These are phyloP conservation scores for Wickerhamiella bombiphila DNA, from an alignment of 805 yeast genomes.

Conservation along the genomic window DNA sequence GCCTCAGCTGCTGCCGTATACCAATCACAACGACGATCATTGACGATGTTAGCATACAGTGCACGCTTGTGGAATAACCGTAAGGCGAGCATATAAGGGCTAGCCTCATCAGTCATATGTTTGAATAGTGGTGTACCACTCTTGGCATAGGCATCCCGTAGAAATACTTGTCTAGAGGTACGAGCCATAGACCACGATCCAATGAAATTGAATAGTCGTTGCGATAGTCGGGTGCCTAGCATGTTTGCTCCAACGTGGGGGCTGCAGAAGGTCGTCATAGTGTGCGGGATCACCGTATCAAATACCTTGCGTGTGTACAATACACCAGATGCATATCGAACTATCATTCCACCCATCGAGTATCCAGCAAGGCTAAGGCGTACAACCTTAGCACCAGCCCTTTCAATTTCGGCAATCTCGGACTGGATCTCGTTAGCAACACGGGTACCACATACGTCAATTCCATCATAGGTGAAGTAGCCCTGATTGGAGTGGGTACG, in stretches of 20 bases:
- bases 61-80: conserved; percentile 36
- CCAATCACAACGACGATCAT: conserved; percentile 72
- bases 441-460: conserved; percentile 68
- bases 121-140: conserved; percentile 38
- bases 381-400: conserved; percentile 29
- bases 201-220: conserved; percentile 43
- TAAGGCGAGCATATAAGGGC: conserved; percentile 47
- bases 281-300: conserved; percentile 39
- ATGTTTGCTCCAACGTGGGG: conserved; percentile 57
- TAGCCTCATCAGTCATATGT: conserved; percentile 48
- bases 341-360: conserved; percentile 75
- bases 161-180: conserved; percentile 61
- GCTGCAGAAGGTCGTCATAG: conserved; percentile 48
- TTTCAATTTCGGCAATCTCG: conserved; percentile 22
- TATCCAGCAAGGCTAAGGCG: conserved; percentile 73
- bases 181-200: conserved; percentile 54
- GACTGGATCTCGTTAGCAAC: conserved; percentile 50
- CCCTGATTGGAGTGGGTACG: conserved; percentile 51
- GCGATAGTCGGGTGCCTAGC: conserved; percentile 36
- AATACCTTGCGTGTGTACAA: conserved; percentile 40
- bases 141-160: conserved; percentile 22
- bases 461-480: conserved; percentile 71
- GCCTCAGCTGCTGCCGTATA: conserved; percentile 61
- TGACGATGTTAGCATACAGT: conserved; percentile 61
- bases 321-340: conserved; percentile 69